These are phyloP conservation scores for Rhipidocladum racemiflorum DNA, from an alignment of 176 grass and related monocot species.

Conservation along the genomic window DNA sequence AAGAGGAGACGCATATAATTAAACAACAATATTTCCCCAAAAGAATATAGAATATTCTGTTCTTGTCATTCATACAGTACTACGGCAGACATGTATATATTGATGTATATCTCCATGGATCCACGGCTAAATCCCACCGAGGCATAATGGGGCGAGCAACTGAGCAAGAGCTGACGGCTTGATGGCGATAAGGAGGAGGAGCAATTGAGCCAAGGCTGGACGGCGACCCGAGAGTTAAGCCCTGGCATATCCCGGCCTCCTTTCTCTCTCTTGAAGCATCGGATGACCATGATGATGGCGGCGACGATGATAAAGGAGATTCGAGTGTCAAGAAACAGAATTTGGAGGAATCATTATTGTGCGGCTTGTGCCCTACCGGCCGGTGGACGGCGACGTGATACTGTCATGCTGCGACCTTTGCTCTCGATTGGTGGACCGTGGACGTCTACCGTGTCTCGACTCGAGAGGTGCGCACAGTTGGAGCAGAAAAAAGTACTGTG, in stretches of 20 bases:
- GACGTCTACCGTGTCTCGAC: neutral
- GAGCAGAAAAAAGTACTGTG: neutral
- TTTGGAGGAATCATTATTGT: neutral
- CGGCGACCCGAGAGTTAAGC: neutral
- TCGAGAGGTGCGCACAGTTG: neutral
- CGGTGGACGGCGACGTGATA: conserved; percentile 30
- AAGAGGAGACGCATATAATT: neutral
- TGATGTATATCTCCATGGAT: neutral
- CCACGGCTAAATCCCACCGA: no score
- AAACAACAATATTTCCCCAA: neutral
- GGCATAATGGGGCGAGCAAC: neutral
- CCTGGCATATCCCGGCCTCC: neutral
- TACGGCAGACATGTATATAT: neutral
- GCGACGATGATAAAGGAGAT: neutral
- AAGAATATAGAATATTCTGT: neutral
- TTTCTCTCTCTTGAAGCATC: no score
- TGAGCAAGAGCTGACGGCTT: neutral
- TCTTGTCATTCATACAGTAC: neutral
- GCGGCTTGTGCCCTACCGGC: no score
- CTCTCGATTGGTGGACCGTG: neutral
- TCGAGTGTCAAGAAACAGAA: neutral
- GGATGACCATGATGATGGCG: neutral
- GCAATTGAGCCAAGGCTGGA: conserved; percentile 35
- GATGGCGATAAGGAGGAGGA: conserved; percentile 17
- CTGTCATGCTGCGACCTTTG: neutral